A percentile compares a stretch with the other conserved stretches of the same genome.
Conservation (phyloP, 345 rosid genomes). For the Salix caprea region DNA sequence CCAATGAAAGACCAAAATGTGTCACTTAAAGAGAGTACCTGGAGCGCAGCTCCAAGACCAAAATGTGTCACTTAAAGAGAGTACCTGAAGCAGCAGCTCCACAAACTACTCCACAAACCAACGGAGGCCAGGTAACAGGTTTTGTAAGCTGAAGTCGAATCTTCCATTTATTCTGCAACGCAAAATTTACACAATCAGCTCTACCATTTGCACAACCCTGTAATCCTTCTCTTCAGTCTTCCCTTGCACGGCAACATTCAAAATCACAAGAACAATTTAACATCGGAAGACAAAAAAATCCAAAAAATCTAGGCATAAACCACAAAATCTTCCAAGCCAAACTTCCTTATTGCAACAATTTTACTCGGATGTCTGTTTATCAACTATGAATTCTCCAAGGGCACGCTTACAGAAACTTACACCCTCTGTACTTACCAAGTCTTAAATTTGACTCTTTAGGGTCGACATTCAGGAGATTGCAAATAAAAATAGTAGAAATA, state of each 20-base stretch:
- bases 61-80: background rate
- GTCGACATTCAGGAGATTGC: background rate
- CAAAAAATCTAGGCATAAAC: background rate
- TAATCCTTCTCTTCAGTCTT: conserved; percentile 1
- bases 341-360: background rate
- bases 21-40: conserved; percentile 37
- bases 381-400: background rate
- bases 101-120: conserved; percentile 92
- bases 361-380: background rate
- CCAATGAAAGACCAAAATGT: too few species aligned
- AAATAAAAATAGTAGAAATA: background rate
- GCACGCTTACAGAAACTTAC: background rate
- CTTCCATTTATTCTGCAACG: conserved; percentile 89
- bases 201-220: background rate
- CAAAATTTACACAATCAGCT: background rate
- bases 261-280: background rate
- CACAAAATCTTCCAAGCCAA: background rate
- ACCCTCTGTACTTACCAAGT: background rate
- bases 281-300: background rate
- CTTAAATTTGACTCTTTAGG: background rate
- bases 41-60: conserved; percentile 86
- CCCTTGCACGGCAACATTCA: background rate
- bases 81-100: conserved; percentile 99
- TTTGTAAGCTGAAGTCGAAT: conserved; percentile 95
- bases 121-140: conserved; percentile 98